phyloP scores from a whole-genome alignment of 2,329 filamentous ascomycete genomes.

The Aspergillus sp. region DNA sequence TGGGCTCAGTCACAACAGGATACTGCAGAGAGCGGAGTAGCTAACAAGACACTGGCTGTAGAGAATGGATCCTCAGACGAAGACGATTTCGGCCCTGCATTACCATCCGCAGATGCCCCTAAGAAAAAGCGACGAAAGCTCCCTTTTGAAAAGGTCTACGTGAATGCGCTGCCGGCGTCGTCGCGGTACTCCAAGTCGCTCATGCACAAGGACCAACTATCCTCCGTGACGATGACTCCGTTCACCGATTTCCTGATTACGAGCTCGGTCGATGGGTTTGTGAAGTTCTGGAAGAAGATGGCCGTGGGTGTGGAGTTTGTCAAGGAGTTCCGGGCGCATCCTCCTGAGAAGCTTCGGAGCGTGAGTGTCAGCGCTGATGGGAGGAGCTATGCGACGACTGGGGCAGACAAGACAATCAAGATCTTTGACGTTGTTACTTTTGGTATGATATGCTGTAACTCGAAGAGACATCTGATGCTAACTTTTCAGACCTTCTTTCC shows the following conservation, averaged over 20 bases:
- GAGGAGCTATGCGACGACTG: conserved; percentile 85
- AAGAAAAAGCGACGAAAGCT: conserved; percentile 90
- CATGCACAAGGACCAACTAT: conserved; percentile 96
- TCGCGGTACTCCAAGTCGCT: conserved; percentile 85
- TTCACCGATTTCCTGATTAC: conserved; percentile 93
- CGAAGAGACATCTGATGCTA: background rate
- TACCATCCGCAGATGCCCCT: conserved; percentile 69
- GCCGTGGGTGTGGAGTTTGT: conserved; percentile 90
- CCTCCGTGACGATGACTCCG: conserved; percentile 81
- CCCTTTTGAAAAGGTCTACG: conserved; percentile 89
- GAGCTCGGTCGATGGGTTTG: conserved; percentile 85
- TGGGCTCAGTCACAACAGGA: background rate
- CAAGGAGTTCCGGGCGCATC: conserved; percentile 92
- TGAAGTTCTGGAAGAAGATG: conserved; percentile 99
- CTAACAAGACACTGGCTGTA: conserved; percentile 6
- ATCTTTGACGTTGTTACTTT: conserved; percentile 71
- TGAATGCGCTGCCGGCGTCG: conserved; percentile 78
- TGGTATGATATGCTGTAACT: conserved; percentile 35
- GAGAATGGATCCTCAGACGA: conserved; percentile 57
- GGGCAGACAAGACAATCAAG: conserved; percentile 46
- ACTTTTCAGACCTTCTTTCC: conserved; percentile 60
- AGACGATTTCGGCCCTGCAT: conserved; percentile 87
- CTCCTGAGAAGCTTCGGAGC: conserved; percentile 66
- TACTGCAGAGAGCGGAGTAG: background rate
- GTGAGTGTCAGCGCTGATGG: conserved; percentile 86